Base-by-base conservation (phyloP, 768 basidiomycete species). In the Hydnomerulius pinastri region DNA sequence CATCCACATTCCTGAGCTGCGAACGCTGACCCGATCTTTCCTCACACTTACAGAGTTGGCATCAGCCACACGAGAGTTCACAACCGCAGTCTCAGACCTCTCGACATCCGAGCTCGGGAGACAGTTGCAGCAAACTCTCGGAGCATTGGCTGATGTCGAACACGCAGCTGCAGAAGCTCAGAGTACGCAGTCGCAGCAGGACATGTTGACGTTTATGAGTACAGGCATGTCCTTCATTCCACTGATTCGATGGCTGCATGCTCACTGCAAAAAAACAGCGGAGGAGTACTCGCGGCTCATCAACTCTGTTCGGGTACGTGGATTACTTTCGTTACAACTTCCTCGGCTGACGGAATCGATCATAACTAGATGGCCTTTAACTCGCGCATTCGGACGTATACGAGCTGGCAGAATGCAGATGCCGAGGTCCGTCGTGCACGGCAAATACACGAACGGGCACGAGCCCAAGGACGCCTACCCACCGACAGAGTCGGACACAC, bases 271-370 rank as follows among this genome's bases (percentile, higher is more conserved):
- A n/a, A n/a, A n/a, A 44, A 32, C 47, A 72, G 91, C 83, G 40
- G 96, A 98, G 62, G 94, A 97, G 68, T 98, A 98, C 64, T 82
- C 92, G n/a, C 78, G 96, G 44, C 76, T 98, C 45, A 90, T 96
- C 54, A 84, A 81, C 58, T 91, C 89, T 49, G 92, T 95, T 45
- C 78, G 91, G 53, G 91, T 91, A 65, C 46, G 89, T 73, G 9
- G 10, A 24, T 47, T 46, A 13, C 9, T 17, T 20, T 40, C 24
- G 8, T 27, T n/a, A 18, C 23, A 48, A 38, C 4, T 40, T 43
- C 12, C 13, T 43, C 2, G 20, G 18, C 38, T 24, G 51, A 52
- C 25, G 18, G 30, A 43, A 30, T 38, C 13, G 30, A 36, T 45
- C 7, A 37, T 17, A 23, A 50, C 11, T 57, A 96, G 91, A 76